Conservation (phyloP, 2,329 filamentous ascomycete genomes). For the Trichophyton verrucosum region DNA sequence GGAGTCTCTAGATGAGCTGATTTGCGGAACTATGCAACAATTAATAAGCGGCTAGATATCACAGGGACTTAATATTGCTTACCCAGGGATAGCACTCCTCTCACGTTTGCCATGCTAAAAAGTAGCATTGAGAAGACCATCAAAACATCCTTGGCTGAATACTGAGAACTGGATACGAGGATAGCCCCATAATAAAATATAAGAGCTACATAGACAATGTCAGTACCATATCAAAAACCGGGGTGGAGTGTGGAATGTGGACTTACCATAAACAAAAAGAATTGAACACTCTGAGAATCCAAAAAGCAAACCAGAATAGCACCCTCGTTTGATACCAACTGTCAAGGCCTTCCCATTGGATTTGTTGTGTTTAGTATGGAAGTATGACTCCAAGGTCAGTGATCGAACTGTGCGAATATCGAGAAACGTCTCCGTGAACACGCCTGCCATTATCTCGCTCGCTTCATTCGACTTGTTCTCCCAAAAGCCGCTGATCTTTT, state of each 20-base stretch:
- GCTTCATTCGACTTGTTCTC: slow-evolving; percentile 56
- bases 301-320: slow-evolving; percentile 57
- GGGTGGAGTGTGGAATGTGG: too few relatives aligned
- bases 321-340: slow-evolving; percentile 53
- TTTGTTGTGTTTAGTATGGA: slow-evolving; percentile 49
- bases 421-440: slow-evolving; percentile 62
- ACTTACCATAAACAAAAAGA: slow-evolving; percentile 50
- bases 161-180: slow-evolving; percentile 43
- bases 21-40: slow-evolving; percentile 52
- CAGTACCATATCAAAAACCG: slow-evolving; percentile 4
- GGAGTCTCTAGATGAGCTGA: slow-evolving; percentile 59
- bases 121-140: slow-evolving; percentile 70
- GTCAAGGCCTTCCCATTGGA: slow-evolving; percentile 43
- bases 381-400: slow-evolving; percentile 60
- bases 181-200: slow-evolving; percentile 72
- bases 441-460: slow-evolving; percentile 45
- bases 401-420: slow-evolving; percentile 69
- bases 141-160: slow-evolving; percentile 48
- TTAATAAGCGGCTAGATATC: not conserved
- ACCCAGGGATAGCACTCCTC: slow-evolving; percentile 54
- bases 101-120: slow-evolving; percentile 66
- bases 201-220: slow-evolving; percentile 39
- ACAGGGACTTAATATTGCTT: slow-evolving; percentile 11
- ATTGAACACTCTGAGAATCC: slow-evolving; percentile 65
- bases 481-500: slow-evolving; percentile 55